Evolutionary conservation across 345 rosid genomes (phyloP).

Genomic region (Rhizophora mangle): DNA sequence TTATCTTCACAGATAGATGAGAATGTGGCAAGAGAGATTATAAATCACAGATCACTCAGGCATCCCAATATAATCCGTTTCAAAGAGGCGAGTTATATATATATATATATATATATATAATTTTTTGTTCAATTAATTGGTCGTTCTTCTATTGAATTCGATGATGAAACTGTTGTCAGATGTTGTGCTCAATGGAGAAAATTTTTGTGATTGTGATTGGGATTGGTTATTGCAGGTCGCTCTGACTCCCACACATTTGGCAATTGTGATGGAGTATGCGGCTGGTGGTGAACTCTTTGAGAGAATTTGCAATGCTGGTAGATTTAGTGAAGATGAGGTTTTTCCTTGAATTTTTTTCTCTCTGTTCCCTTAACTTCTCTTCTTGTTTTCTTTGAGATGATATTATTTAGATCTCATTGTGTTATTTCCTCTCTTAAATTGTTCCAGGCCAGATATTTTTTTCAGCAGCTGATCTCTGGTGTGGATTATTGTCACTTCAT

Average conservation of each 20-base stretch:
- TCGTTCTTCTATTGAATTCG: conserved; percentile 2
- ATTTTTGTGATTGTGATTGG: neutral
- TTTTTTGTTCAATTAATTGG: neutral
- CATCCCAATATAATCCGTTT: conserved; percentile 91
- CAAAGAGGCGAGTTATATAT: conserved; percentile 55
- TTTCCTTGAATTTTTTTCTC: neutral
- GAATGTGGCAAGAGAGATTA: conserved; percentile 93
- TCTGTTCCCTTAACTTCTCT: neutral
- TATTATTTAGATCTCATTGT: neutral
- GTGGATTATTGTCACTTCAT: conserved; percentile 73
- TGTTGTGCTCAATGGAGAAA: no score
- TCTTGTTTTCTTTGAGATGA: neutral
- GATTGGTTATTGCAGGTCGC: conserved; percentile 11
- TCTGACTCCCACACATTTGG: conserved; percentile 25
- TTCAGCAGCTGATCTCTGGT: conserved; percentile 86
- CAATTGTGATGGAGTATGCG: conserved; percentile 28
- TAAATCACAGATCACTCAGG: conserved; percentile 86
- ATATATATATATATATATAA: neutral
- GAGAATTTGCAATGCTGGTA: conserved; percentile 25
- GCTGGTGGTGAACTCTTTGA: conserved; percentile 28
- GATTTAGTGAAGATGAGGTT: conserved; percentile 29
- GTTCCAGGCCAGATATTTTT: conserved; percentile 83
- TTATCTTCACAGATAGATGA: conserved; percentile 61
- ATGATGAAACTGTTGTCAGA: no score
- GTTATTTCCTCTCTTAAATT: conserved; percentile 4